Evolutionary conservation across 768 basidiomycete species (phyloP), one percentile per base, ranked within the genome.

Genomic region (Rhodotorula paludigena): DNA sequence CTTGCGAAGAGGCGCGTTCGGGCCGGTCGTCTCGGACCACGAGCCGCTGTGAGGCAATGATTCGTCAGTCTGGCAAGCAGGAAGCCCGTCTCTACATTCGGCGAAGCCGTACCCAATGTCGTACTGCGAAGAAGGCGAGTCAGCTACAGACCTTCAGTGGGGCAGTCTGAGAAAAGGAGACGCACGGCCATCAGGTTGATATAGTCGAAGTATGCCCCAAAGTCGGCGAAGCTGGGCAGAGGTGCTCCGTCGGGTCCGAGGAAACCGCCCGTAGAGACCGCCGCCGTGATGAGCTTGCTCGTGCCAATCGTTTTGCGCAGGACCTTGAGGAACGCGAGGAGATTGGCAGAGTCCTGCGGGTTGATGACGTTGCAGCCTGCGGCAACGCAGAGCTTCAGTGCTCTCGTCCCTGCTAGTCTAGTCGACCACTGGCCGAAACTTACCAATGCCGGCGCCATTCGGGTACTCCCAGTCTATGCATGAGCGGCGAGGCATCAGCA

Each of bases 1-100:
- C 76, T 92, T 83, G 72, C 81, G 83, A 55, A 97, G 81, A 2
- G 93, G 92, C 0, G 92, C 87, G 77, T 97, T 96, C 38, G 93
- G 88, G 5, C 92, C 93, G 25, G 92, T 92, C 25, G 81, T 82
- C 3, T 80, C 89, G 4, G 63, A 64, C 58, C 59, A 71, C 18
- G 66, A 57, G 4, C 70, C 70, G 39, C 65, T 71, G 54, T 8
- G 2, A 25, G 21, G 21, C 10, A 23, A 14, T 14, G 41, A 20
- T 41, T 20, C 10, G 41, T 41, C 41, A 41, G 11, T 41, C 41
- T 10, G 20, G 41, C 41, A 41, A 20, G 41, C 41, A 20, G 11
- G 41, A 20, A 42, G 41, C 41, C 20, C 20, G 11, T 42, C 44
- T 45, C 44, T 45, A 8, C 6, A 92, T 7, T 78, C 83, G 76